Evolutionary conservation across 1,139 yeast genomes (phyloP).

Genomic region (Geotrichum australiense): DNA sequence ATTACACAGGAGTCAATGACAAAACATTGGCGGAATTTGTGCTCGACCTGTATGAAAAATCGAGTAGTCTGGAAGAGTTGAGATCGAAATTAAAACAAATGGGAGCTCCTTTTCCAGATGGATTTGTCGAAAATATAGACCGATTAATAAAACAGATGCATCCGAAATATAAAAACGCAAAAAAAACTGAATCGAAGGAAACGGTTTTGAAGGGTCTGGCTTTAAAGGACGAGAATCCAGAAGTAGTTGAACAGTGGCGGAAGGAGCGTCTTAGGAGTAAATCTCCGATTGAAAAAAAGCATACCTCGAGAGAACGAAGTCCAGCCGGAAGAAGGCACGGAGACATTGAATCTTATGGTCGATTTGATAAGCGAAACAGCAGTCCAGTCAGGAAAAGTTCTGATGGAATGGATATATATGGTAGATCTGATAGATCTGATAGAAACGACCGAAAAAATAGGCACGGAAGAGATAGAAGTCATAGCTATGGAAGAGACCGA

Average conservation of each 20-base stretch:
- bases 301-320: constrained; percentile 4
- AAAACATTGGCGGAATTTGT: constrained; percentile 53
- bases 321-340: constrained; percentile 4
- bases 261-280: not conserved
- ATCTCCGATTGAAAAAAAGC: too few species aligned
- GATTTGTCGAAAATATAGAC: constrained; percentile 38
- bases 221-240: constrained; percentile 22
- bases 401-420: too few species aligned
- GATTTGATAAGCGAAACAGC: too few species aligned
- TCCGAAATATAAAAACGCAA: constrained; percentile 25
- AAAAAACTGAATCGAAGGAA: constrained; percentile 14
- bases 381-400: too few species aligned
- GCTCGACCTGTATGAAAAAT: constrained; percentile 41
- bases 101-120: constrained; percentile 56
- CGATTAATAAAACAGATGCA: constrained; percentile 33
- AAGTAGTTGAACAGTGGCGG: too few species aligned
- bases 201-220: constrained; percentile 22
- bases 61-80: constrained; percentile 37
- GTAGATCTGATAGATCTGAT: constrained; percentile 1
- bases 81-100: constrained; percentile 42
- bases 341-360: too few species aligned
- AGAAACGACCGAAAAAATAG: constrained; percentile 7
- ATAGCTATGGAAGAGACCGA: constrained; percentile 1
- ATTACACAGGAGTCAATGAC: constrained; percentile 33
- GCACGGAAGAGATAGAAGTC: constrained; percentile 1